Base-by-base conservation (phyloP, 2,329 filamentous ascomycete species). In the Epichloe sibirici region DNA sequence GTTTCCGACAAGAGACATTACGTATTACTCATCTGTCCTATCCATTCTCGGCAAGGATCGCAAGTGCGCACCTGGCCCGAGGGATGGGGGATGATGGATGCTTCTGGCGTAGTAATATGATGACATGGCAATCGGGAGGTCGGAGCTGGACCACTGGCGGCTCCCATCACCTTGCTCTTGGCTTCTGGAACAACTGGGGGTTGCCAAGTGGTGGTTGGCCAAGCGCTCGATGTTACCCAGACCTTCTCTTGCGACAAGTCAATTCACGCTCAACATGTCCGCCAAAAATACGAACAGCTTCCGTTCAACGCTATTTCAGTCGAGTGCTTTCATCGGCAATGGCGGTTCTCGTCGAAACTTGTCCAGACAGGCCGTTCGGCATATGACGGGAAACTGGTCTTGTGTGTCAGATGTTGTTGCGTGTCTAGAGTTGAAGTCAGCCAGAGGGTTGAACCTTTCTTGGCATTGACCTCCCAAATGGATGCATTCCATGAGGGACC, bases 141-240 rank as follows among this genome's bases (percentile, higher is more conserved):
- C 28, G 45, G 51, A 35, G 39, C 51, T 42, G 35, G 28, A 25
- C 42, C 21, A 49, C 21, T 23, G 9, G 12, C 25, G 7, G 23
- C 13, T 21, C 34, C 45, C 45, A 37, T 38, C 21, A 38, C 17
- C 43, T 15, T 39, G 37, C 11, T 28, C 40, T 45, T 49, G 45
- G 46, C 51, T 53, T 53, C 40, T 52, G 44, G 51, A 48, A 43
- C 37, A 31, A 31, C 11, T 25, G 31, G 52, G 25, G 25, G 35
- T 23, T 48, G 31, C 23, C 31, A 35, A 48, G 49, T 52, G 52
- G 46, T 48, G 49, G 43, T 23, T 47, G 28, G 43, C 7, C 40
- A 23, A 35, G 52, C n/a, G 38, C 12, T 17, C 28, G 6, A 31
- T 39, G 37, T n/a, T 1, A 37, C 35, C 9, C 9, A 37, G 23